A percentile compares a stretch with the other conserved stretches of the same genome.
Conservation (phyloP, 2,329 filamentous ascomycete species). For the Purpureocillium takamizusanense region DNA sequence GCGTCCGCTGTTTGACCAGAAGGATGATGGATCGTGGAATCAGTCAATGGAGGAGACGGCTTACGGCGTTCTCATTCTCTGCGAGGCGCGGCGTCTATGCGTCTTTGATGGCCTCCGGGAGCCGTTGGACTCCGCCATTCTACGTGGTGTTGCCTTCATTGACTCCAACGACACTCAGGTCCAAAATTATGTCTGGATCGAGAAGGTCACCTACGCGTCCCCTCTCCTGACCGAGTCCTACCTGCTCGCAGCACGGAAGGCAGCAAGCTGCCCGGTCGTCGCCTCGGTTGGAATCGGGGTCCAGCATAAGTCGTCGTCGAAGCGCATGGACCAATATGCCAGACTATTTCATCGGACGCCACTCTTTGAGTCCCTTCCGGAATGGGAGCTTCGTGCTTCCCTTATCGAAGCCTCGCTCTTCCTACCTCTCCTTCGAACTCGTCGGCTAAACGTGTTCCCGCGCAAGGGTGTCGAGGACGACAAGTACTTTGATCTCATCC, state of each 20-base stretch:
- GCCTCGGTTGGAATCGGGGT: not conserved
- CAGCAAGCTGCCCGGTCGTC: not conserved
- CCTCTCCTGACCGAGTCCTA: slow-evolving; percentile 6
- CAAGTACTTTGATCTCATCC: slow-evolving; percentile 7
- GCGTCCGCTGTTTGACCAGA: slow-evolving; percentile 5
- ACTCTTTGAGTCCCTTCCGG: slow-evolving; percentile 1
- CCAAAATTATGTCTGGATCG: slow-evolving; percentile 6
- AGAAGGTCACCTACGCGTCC: slow-evolving; percentile 9
- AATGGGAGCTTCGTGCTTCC: slow-evolving; percentile 2
- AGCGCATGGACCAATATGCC: not conserved
- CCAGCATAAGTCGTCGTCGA: too few relatives aligned
- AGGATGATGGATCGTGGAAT: slow-evolving; percentile 8
- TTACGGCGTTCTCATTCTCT: slow-evolving; percentile 7
- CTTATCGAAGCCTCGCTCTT: slow-evolving; percentile 3
- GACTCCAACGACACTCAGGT: not conserved
- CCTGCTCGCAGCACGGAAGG: slow-evolving; percentile 7
- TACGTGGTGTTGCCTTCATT: slow-evolving; percentile 4
- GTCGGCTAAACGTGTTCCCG: not conserved
- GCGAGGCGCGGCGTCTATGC: slow-evolving; percentile 2
- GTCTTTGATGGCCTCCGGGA: slow-evolving; percentile 4
- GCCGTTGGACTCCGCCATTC: slow-evolving; percentile 2
- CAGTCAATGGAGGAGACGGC: slow-evolving; percentile 6
- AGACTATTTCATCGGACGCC: not conserved
- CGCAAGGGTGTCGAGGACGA: not conserved
- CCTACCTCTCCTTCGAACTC: not conserved